phyloP scores from a whole-genome alignment of 495 filamentous ascomycete species.

The Penicillium diatomitis region DNA sequence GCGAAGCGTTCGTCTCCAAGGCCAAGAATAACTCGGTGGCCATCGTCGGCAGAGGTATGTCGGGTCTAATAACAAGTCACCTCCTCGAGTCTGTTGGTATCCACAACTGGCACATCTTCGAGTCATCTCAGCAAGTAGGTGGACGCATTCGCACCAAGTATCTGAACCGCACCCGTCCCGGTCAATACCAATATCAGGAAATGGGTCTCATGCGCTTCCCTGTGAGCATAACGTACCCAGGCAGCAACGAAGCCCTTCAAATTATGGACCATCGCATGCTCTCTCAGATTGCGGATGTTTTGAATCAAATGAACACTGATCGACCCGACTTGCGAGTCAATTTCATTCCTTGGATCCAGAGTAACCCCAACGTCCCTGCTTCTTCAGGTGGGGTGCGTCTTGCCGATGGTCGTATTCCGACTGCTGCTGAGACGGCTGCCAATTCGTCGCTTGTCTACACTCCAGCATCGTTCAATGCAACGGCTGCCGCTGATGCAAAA shows the following conservation, averaged over 20 bases:
- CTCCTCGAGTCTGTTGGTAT: slow-evolving; percentile 45
- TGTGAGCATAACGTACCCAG: slow-evolving; percentile 37
- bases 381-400: slow-evolving; percentile 45
- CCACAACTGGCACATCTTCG: slow-evolving; percentile 46
- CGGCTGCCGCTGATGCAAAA: slow-evolving; percentile 29
- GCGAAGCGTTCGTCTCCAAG: slow-evolving; percentile 39
- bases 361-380: slow-evolving; percentile 40
- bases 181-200: slow-evolving; percentile 64
- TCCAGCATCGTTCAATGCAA: slow-evolving; percentile 19
- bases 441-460: slow-evolving; percentile 23
- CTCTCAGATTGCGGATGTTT: slow-evolving; percentile 50
- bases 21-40: slow-evolving; percentile 42
- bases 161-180: slow-evolving; percentile 42
- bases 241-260: slow-evolving; percentile 45
- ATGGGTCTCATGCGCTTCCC: slow-evolving; percentile 68
- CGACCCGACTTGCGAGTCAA: slow-evolving; percentile 46
- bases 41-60: slow-evolving; percentile 62
- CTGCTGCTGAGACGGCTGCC: slow-evolving; percentile 24
- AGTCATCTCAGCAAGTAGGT: slow-evolving; percentile 40
- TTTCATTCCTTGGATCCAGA: slow-evolving; percentile 58
- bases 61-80: slow-evolving; percentile 50
- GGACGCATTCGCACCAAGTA: slow-evolving; percentile 57
- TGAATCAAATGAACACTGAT: slow-evolving; percentile 49
- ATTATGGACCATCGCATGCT: slow-evolving; percentile 52
- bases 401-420: slow-evolving; percentile 36